phyloP scores from a whole-genome alignment of 257 asterid species.

The Solanum piurae region DNA sequence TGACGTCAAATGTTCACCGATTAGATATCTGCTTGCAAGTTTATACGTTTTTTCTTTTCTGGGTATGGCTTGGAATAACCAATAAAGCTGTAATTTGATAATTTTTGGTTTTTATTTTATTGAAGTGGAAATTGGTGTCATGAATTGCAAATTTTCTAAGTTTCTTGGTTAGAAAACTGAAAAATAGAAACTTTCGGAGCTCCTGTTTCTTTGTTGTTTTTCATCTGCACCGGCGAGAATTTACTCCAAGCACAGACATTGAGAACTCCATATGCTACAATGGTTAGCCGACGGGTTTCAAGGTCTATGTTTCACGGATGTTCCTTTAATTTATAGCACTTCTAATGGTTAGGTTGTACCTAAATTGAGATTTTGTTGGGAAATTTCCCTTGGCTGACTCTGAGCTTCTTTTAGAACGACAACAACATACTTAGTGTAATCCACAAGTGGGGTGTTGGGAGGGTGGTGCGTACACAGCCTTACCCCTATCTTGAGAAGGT shows the following conservation, averaged over 20 bases:
- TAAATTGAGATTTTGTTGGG: background rate
- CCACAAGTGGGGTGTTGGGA: background rate
- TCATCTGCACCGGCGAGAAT: background rate
- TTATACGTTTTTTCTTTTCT: background rate
- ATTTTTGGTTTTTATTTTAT: background rate
- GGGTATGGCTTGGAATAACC: background rate
- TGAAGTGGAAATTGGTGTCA: background rate
- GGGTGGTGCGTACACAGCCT: background rate
- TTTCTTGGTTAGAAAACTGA: background rate
- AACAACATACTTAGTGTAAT: background rate
- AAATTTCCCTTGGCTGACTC: background rate
- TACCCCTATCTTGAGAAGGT: background rate
- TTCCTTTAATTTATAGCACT: background rate
- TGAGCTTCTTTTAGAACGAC: background rate
- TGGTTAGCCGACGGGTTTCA: background rate
- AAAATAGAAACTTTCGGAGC: background rate
- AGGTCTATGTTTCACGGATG: background rate
- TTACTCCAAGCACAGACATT: background rate
- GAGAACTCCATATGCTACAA: background rate
- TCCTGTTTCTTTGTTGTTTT: background rate
- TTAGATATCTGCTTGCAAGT: background rate
- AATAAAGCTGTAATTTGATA: background rate
- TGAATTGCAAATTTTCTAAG: background rate
- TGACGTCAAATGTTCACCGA: background rate
- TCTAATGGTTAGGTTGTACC: background rate